Conservation (phyloP, 768 basidiomycete genomes). For the Steccherinum ochraceum region DNA sequence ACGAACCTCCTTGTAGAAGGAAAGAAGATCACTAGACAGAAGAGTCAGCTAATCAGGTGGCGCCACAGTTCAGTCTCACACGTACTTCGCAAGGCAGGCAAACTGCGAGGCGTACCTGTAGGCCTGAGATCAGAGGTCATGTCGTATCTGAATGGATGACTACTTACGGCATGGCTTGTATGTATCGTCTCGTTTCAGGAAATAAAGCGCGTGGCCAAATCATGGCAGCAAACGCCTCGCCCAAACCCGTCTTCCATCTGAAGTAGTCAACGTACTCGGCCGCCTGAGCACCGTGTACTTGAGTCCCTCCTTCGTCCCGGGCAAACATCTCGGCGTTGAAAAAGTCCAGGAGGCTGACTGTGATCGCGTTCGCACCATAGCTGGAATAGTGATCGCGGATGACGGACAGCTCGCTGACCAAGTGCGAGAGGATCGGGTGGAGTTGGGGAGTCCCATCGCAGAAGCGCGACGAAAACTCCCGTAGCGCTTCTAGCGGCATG, state of each 20-base stretch:
- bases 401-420: slow-evolving; percentile 27
- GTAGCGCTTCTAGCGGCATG: not conserved
- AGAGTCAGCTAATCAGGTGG: not conserved
- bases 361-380: slow-evolving; percentile 28
- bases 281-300: not conserved
- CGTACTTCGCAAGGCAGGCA: slow-evolving; percentile 30
- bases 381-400: slow-evolving; percentile 21
- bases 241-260: not conserved
- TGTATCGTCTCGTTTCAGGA: not conserved
- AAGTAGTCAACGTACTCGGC: not conserved
- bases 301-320: slow-evolving; percentile 10
- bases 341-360: slow-evolving; percentile 27
- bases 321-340: slow-evolving; percentile 29
- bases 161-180: slow-evolving; percentile 6
- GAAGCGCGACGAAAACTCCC: not conserved
- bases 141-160: not conserved
- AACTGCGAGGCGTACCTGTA: slow-evolving; percentile 2
- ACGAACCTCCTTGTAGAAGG: slow-evolving; percentile 12
- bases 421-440: slow-evolving; percentile 9
- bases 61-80: not conserved
- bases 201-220: slow-evolving; percentile 1
- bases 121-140: slow-evolving; percentile 3
- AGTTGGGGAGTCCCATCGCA: slow-evolving; percentile 1
- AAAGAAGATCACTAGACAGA: slow-evolving; percentile 9
- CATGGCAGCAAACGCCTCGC: not conserved